Evolutionary conservation across 73 alveolate species (phyloP), one percentile per base, ranked within the genome.

Genomic region (Effrenium voratum): DNA sequence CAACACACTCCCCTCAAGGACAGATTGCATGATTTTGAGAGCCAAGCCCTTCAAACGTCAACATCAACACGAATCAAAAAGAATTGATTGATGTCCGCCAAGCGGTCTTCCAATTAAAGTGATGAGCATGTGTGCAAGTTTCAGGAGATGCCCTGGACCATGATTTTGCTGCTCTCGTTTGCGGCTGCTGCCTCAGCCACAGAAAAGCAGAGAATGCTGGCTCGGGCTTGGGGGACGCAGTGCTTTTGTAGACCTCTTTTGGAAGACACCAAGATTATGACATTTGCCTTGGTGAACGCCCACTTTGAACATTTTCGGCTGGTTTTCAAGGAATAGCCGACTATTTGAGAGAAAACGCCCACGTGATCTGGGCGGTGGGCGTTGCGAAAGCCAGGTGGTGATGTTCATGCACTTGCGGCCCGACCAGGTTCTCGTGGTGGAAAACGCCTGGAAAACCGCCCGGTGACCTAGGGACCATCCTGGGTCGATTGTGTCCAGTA

Each of bases 141-240:
- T 68, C 43, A 90, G 96, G 96, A 90, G 87, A 90, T 90, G 96
- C 96, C 96, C 4, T 90, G 96, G 96, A 90, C 96, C 26, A 60
- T 90, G 86, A 32, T 90, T 55, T 59, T 90, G 96, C 96, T 90
- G 41, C 50, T 90, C 0, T 63, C 87, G 5, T 90, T 90, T 43
- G 96, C 96, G 32, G 96, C 91, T 28, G 32, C 4, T 16, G 57
- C 59, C 80, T 40, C 68, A 34, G 44, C 36, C 50, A 24, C 12
- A 13, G 5, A 36, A 43, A 19, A 2, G 26, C 45, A n/a, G n/a
- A n/a, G n/a, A n/a, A n/a, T n/a, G n/a, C n/a, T n/a, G n/a, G n/a
- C n/a, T n/a, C n/a, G n/a, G n/a, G n/a, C n/a, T n/a, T n/a, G n/a
- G n/a, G n/a, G n/a, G n/a, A n/a, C n/a, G n/a, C n/a, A n/a, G n/a